Evolutionary conservation across 495 filamentous ascomycete species (phyloP).

Genomic region (Pseudevernia furfuracea): DNA sequence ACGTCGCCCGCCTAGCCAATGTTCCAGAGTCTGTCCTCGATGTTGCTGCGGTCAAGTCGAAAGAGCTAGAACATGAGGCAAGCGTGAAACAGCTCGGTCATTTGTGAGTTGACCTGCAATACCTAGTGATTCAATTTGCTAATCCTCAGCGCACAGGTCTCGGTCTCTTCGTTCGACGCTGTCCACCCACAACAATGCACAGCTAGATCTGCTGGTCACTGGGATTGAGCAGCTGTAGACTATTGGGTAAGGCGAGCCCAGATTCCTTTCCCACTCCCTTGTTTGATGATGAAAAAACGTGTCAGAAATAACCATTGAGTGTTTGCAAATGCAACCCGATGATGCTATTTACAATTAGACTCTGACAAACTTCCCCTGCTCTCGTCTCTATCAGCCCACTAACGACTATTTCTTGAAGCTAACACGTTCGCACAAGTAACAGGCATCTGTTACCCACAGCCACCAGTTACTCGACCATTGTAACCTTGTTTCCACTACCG

Average conservation of each 20-base stretch:
- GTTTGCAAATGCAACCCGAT: slow-evolving; percentile 15
- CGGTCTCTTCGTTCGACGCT: slow-evolving; percentile 13
- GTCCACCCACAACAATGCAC: neutral
- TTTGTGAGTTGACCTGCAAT: slow-evolving; percentile 23
- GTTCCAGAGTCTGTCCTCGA: slow-evolving; percentile 70
- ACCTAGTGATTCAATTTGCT: neutral
- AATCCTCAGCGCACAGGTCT: slow-evolving; percentile 15
- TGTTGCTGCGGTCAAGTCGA: slow-evolving; percentile 68
- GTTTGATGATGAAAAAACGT: slow-evolving; percentile 19
- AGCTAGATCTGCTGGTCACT: slow-evolving; percentile 24
- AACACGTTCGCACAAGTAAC: neutral
- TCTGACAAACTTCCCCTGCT: slow-evolving; percentile 6
- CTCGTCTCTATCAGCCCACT: neutral
- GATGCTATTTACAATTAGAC: slow-evolving; percentile 23
- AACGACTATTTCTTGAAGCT: neutral
- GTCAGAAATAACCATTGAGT: slow-evolving; percentile 20
- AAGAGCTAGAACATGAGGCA: slow-evolving; percentile 69
- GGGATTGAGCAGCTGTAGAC: slow-evolving; percentile 26
- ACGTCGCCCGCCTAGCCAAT: slow-evolving; percentile 82
- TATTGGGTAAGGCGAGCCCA: neutral
- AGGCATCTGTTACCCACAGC: neutral
- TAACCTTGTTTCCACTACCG: neutral
- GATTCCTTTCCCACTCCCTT: neutral
- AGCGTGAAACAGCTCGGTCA: slow-evolving; percentile 46
- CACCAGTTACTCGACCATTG: neutral